Conservation (phyloP, 306 rosid genomes). For the Purshia tridentata region DNA sequence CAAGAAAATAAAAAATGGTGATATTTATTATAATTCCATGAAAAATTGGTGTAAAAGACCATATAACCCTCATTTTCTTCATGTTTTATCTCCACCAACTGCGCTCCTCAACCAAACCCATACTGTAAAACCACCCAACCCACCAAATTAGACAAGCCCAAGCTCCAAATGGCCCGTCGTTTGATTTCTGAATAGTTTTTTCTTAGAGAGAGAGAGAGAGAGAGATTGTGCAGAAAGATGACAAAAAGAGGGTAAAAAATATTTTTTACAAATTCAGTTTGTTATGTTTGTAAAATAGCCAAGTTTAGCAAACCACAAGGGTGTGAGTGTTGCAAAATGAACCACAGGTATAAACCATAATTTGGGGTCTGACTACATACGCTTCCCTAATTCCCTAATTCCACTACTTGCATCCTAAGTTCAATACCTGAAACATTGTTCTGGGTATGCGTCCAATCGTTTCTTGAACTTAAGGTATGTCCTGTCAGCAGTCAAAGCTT, state of each 20-base stretch:
- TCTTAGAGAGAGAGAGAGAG: not conserved
- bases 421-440: slow-evolving; percentile 84
- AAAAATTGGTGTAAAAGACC: too few species aligned
- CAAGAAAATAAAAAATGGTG: too few species aligned
- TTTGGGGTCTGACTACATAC: not conserved
- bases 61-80: too few species aligned
- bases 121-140: too few species aligned
- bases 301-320: not conserved
- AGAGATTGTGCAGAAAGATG: not conserved
- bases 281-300: not conserved
- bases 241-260: not conserved
- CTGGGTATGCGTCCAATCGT: slow-evolving; percentile 70
- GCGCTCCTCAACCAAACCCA: too few species aligned
- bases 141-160: too few species aligned
- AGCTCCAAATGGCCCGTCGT: too few species aligned
- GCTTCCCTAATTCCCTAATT: not conserved
- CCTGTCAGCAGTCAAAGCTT: slow-evolving; percentile 79
- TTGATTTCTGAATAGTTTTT: too few species aligned
- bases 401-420: not conserved
- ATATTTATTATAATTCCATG: too few species aligned
- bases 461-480: slow-evolving; percentile 87
- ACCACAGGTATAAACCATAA: not conserved
- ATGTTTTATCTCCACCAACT: too few species aligned
- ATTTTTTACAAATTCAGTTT: not conserved
- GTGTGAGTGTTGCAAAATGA: not conserved